Base-by-base conservation (phyloP, 768 basidiomycete genomes). In the Auricularia heimuer region DNA sequence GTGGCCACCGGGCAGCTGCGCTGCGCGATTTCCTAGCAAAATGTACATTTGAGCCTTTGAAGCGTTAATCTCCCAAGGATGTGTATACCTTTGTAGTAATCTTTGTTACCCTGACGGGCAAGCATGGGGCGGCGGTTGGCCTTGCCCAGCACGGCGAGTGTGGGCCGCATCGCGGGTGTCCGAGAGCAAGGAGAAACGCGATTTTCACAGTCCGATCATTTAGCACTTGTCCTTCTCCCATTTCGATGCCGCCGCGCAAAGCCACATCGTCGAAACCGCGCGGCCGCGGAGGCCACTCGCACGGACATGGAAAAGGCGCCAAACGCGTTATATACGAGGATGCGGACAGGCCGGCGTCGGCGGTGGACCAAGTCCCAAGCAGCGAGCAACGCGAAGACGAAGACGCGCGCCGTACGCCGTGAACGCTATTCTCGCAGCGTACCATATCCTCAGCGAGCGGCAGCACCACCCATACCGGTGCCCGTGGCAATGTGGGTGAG, bases 401-500 rank as follows among this genome's bases (percentile, higher is more conserved):
- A 16, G 71, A 64, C 63, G 71, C 68, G 64, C 14, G 69, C 36
- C 18, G 61, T 47, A 8, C 64, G 64, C 47, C 67, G 63, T 4
- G 29, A 29, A 29, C 54, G 67, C 65, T 42, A 7, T 14, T 7
- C 39, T 7, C 39, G 39, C 39, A 64, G 33, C 68, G 70, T 4
- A 11, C 47, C 21, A 10, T 8, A 6, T 51, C 6, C 47, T 18
- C 47, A 51, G 18, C 47, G 21, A 8, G 8, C 8, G 10, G 42
- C 24, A 39, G 56, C 16, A 34, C 1, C 29, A 6, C 34, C 21
- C 11, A 81, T 79, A 47, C 71, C 71, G 21, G 85, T 97, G 11
- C 92, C 93, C 2, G 87, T 97, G 3, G 94, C 92, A 42, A 98
- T 98, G 95, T 98, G 95, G 95, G 94, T 89, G 65, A 75, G 94